phyloP scores from a whole-genome alignment of 2,329 filamentous ascomycete species.

The Botrytis aclada region DNA sequence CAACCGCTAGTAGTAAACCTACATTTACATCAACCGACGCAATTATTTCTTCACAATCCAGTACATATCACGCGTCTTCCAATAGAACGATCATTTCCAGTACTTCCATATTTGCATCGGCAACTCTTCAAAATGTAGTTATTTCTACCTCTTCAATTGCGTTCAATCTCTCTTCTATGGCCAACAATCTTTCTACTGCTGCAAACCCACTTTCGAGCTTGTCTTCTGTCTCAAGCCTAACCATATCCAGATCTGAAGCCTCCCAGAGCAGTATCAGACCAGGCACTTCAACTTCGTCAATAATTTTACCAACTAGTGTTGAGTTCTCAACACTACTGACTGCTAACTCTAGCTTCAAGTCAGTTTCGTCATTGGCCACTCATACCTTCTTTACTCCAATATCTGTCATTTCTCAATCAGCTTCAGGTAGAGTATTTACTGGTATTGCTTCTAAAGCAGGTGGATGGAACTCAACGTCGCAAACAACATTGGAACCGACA shows the following conservation, averaged over 20 bases:
- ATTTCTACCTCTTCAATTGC: not conserved
- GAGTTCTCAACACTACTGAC: too few species aligned
- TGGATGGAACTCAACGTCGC: constrained; percentile 30
- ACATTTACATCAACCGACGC: not conserved
- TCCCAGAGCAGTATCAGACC: constrained; percentile 19
- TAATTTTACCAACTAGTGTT: not conserved
- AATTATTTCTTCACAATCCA: not conserved
- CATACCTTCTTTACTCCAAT: not conserved
- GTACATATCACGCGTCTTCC: not conserved
- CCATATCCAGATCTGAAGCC: not conserved
- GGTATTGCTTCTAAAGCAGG: constrained; percentile 15
- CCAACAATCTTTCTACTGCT: not conserved
- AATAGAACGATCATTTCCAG: not conserved
- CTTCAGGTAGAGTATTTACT: constrained; percentile 20
- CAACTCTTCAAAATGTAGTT: constrained; percentile 3
- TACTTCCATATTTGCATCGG: not conserved
- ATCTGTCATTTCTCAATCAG: not conserved
- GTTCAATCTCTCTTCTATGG: not conserved
- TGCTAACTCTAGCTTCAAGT: not conserved
- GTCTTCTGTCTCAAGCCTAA: not conserved
- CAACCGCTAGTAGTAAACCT: not conserved
- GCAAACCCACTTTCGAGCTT: not conserved
- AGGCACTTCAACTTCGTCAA: constrained; percentile 23
- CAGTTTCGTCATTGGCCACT: not conserved
- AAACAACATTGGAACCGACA: not conserved